Evolutionary conservation across 2,329 filamentous ascomycete species (phyloP), one percentile per base, ranked within the genome.

Genomic region (Epichloe festucae): DNA sequence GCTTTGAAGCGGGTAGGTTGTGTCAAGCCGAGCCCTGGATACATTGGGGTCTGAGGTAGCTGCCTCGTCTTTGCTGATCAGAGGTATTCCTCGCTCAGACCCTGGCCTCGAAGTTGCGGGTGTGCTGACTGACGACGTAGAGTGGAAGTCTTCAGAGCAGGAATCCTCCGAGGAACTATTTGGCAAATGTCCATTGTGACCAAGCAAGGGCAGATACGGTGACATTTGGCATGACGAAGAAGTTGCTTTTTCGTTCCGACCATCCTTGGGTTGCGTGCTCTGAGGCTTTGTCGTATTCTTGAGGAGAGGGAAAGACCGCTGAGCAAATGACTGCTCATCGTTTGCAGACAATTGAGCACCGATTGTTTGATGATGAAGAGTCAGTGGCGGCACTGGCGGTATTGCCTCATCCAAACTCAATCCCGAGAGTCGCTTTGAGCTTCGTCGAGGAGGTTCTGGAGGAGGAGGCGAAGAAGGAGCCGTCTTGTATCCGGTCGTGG

Each of bases 21-120:
- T 47, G 23, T 14, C 38, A 4, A 42, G 15, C 36, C 19, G 43
- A 14, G 46, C 39, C 42, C 48, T 41, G 48, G 23, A 38, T 23
- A 49, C 42, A 17, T 31, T 50, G 42, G 46, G 45, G 10, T 54
- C 48, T 14, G 47, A 23, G 43, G 45, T 44, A 46, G 44, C 4
- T 21, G 36, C 12, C n/a, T 45, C 21, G 14, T 53, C 53, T 48
- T 52, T 48, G 46, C 48, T 43, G 40, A 51, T 48, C 3, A 60
- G 58, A 0, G 62, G 58, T 17, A 65, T 53, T 1, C 62, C 63
- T 55, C 63, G 66, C 49, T 69, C 68, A 1, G 70, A 73, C 46
- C 70, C 65, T 0, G 70, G 67, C 12, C 69, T 64, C 1, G 70
- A 70, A 0, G 66, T 68, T 50, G 69, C 63, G 0, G 70, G 70